Evolutionary conservation across 2,329 filamentous ascomycete genomes (phyloP), one percentile per base, ranked within the genome.

Genomic region (Zopfia rhizophila): DNA sequence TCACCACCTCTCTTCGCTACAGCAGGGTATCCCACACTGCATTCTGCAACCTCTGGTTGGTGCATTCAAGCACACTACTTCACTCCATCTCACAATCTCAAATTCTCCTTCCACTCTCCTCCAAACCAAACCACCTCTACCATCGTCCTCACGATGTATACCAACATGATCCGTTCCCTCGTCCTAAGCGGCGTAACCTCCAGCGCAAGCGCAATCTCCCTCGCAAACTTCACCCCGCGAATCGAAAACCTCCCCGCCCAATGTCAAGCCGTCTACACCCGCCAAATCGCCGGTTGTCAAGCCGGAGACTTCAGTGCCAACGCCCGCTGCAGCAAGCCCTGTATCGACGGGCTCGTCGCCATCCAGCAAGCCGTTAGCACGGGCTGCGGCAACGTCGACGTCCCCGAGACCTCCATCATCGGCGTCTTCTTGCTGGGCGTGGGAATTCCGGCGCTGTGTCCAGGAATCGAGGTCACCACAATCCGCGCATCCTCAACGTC

Each of bases 221-320:
- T 79, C 25, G 61, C 70, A 19, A 73, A 75, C 58, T 79, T 79
- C 58, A 69, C 67, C 2, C 75, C 75, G 14, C 66, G 69, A 25
- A 66, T 74, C 53, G 59, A 68, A 5, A 65, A 70, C 45, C 70
- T 78, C 4, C 70, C 74, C 4, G 27, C 56, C 11, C 39, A 54
- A 16, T 79, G 77, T 54, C 42, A 71, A 29, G 51, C 53, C 6
- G 65, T 75, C 19, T 80, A 80, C 66, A 72, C 60, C 19, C 45
- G 64, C 11, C 40, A 58, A 7, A 77, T 80, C 43, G 38, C 62
- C 7, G 72, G 69, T 25, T 80, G 77, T 58, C 47, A 45, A 0
- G 51, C 63, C 8, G 48, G 51, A 13, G 77, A 80, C 60, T 78
- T 78, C 50, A 51, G 48, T 17, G 12, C 21, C 22, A 7, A 45